Evolutionary conservation across 2,329 filamentous ascomycete genomes (phyloP).

Genomic region (Fusarium udum): DNA sequence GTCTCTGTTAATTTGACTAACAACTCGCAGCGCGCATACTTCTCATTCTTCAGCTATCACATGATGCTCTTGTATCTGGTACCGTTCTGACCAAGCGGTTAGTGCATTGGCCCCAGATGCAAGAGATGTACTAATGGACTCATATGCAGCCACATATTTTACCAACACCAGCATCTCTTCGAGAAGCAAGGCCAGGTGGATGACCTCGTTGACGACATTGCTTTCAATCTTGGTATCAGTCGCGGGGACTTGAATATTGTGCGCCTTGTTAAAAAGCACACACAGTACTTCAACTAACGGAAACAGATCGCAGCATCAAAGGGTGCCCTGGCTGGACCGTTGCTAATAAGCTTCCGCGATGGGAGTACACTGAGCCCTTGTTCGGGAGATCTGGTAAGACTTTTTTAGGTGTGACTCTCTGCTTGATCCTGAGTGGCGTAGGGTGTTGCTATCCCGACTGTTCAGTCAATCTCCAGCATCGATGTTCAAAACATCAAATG

Average conservation of each 20-base stretch:
- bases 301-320: conserved; percentile 76
- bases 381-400: conserved; percentile 43
- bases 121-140: background rate
- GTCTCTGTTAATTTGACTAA: background rate
- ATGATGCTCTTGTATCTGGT: conserved; percentile 65
- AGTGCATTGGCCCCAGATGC: conserved; percentile 9
- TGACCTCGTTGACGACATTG: conserved; percentile 77
- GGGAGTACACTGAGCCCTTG: conserved; percentile 51
- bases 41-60: conserved; percentile 67
- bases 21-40: conserved; percentile 61
- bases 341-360: conserved; percentile 58
- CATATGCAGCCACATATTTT: conserved; percentile 75
- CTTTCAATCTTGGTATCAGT: conserved; percentile 72
- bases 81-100: conserved; percentile 70
- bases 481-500: conserved; percentile 63
- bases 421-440: conserved; percentile 45
- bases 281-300: conserved; percentile 9
- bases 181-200: conserved; percentile 74
- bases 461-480: conserved; percentile 59
- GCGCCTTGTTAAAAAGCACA: conserved; percentile 37
- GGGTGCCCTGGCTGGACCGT: conserved; percentile 71
- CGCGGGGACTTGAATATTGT: conserved; percentile 77
- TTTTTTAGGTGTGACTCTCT: background rate
- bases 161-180: conserved; percentile 79
- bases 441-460: conserved; percentile 69